Evolutionary conservation across 495 filamentous ascomycete species (phyloP), one percentile per base, ranked within the genome.

Genomic region (Trichoderma orchidacearum): DNA sequence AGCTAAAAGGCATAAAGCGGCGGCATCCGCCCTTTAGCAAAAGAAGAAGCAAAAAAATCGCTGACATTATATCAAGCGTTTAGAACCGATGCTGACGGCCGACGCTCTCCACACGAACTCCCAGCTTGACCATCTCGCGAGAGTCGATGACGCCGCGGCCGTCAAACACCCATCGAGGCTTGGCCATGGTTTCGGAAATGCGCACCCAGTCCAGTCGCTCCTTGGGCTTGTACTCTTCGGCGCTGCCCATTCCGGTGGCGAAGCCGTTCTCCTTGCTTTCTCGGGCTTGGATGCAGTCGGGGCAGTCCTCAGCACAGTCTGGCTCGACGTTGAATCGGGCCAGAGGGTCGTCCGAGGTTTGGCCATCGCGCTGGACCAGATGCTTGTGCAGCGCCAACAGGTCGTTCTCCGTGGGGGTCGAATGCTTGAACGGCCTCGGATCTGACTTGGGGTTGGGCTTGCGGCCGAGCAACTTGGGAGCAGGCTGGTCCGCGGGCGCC

Each of bases 121-220:
- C 85, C 29, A 87, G 63, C 36, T 64, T 70, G 34, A 75, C 72
- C 64, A 89, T 70, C 58, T 76, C 74, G 13, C 59, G 62, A 7
- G 71, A 68, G 61, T 88, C 78, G 13, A 89, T 64, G 25, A 85
- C 69, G 28, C 82, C 79, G 29, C 83, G 77, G 15, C 86, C 86
- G 57, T 90, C 86, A 64, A 90, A 89, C 5, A 89, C 69, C 72
- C 80, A 85, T 58, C 77, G 79, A 2, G 85, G 86, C 55, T 82
- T 78, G 48, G 75, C 72, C 84, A 90, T 86, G 29, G 71, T 67
- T 13, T 63, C 60, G 21, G 72, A 71, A 4, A 73, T 72, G 17
- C 73, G 72, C 3, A 68, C 63, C 81, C 81, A 84, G 58, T 84
- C 78, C 48, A 85, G 51, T 55, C 59, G 61, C 48, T 53, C 61